A percentile compares a stretch with the other conserved stretches of the same genome.
Conservation (phyloP, 192 early-diverging fungal species). For the Chytriomyces sp. region DNA sequence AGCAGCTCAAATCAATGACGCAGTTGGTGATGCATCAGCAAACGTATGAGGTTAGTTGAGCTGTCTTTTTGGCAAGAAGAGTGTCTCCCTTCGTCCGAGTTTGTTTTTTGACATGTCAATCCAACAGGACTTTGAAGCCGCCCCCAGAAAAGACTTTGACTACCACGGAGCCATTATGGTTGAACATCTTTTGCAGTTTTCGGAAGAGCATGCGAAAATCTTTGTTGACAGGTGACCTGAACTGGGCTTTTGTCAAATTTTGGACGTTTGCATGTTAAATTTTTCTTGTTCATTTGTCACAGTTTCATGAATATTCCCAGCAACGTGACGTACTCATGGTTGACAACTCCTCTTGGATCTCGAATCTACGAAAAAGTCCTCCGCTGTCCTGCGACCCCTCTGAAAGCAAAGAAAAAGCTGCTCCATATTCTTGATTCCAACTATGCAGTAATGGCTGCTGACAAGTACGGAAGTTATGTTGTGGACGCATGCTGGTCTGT, state of each 20-base stretch:
- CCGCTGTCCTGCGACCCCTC: constrained; percentile 55
- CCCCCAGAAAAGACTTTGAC: constrained; percentile 43
- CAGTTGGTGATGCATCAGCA: constrained; percentile 67
- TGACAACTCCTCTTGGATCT: constrained; percentile 71
- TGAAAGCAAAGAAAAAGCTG: constrained; percentile 72
- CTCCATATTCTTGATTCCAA: constrained; percentile 61
- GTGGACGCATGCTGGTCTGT: constrained; percentile 80
- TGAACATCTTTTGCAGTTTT: constrained; percentile 67
- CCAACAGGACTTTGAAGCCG: constrained; percentile 28
- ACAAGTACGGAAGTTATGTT: constrained; percentile 79
- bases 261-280: background rate
- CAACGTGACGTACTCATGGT: constrained; percentile 59
- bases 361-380: constrained; percentile 76
- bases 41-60: constrained; percentile 53
- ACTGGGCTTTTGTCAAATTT: background rate
- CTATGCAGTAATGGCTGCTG: constrained; percentile 64
- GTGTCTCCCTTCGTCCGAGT: background rate
- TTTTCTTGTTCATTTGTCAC: background rate
- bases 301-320: constrained; percentile 65
- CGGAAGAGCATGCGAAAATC: constrained; percentile 61
- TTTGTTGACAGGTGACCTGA: constrained; percentile 51
- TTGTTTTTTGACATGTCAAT: constrained; percentile 7
- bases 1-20: constrained; percentile 61
- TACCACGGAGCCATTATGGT: constrained; percentile 72
- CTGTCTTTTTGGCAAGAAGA: background rate